Base-by-base conservation (phyloP, 1,284 basidiomycete species). In the Cystobasidiaceae sp. region DNA sequence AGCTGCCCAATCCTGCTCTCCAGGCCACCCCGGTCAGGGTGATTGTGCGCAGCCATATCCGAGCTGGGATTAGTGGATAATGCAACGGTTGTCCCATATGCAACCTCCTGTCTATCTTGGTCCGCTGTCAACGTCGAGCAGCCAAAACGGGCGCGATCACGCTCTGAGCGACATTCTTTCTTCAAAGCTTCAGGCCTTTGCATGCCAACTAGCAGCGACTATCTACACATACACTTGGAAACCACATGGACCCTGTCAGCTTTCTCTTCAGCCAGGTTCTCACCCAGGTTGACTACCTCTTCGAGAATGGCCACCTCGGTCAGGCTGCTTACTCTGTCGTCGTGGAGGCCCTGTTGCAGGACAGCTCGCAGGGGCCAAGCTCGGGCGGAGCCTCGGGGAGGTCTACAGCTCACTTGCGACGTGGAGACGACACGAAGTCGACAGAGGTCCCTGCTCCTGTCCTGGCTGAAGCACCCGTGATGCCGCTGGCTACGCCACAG, bases 241-340 rank as follows among this genome's bases (percentile, higher is more conserved):
- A 21, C 5, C 50, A n/a, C n/a, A 44, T 62, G 11, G 60, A 62
- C 34, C 46, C 60, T 21, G 39, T 62, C n/a, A 37, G 45, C 21
- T 62, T 62, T 45, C 37, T 62, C 19, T 62, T 44, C n/a, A 28
- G 41, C 33, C 60, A 62, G 37, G 50, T 62, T 19, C 25, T 54
- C 1, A 62, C 19, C 9, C 60, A 61, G 41, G 48, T 62, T 19
- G 60, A 54, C 25, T 52, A 62, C 50, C 50, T 54, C 1, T 50
- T 50, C 28, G 60, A 52, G 25, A 32, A 33, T 27, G 60, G 60
- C n/a, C 43, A 62, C 39, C 41, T 62, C 21, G 32, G 28, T 2
- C 49, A 44, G 50, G 23, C 41, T 23, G 54, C 51, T 43, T 62
- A 54, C 39, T 49, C 60, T 8, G 28, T 37, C 5, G 34, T 54